These are phyloP conservation scores for Fraxinus excelsior DNA, from an alignment of 257 asterid species.

Conservation along the genomic window DNA sequence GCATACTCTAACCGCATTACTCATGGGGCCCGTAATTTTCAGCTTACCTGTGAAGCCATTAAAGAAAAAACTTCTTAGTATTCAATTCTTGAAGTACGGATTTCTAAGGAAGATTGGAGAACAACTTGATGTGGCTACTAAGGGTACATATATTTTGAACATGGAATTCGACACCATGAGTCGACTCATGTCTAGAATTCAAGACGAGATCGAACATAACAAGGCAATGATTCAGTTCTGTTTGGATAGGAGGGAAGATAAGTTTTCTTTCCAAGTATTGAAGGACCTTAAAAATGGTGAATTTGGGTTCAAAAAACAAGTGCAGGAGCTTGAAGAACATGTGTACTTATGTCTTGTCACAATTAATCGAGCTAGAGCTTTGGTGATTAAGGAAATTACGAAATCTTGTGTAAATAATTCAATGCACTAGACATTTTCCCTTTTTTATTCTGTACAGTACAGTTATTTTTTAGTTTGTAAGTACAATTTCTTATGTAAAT, in stretches of 20 bases:
- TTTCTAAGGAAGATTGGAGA: conserved; percentile 38
- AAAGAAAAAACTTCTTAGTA: conserved; percentile 33
- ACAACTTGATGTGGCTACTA: conserved; percentile 80
- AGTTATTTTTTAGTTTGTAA: conserved; percentile 19
- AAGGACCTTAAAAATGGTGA: conserved; percentile 59
- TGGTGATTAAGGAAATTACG: conserved; percentile 62
- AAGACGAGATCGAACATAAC: conserved; percentile 73
- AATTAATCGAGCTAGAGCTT: conserved; percentile 65
- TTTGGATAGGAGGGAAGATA: conserved; percentile 55
- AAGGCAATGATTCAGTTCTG: conserved; percentile 57
- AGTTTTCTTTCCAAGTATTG: conserved; percentile 44
- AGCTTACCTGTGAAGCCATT: conserved; percentile 40
- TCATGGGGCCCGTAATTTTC: conserved; percentile 51
- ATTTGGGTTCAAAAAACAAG: conserved; percentile 56
- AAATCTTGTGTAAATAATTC: conserved; percentile 21
- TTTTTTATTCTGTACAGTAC: conserved; percentile 14
- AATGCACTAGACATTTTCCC: background rate
- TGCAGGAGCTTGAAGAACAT: conserved; percentile 80
- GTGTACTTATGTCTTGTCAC: conserved; percentile 70
- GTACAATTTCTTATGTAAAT: background rate
- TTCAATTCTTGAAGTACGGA: conserved; percentile 39
- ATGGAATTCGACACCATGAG: conserved; percentile 85
- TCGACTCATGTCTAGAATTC: conserved; percentile 55
- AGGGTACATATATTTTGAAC: conserved; percentile 77
- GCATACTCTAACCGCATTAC: conserved; percentile 51